Base-by-base conservation (phyloP, 2,329 filamentous ascomycete species). In the Capronia epimyces region DNA sequence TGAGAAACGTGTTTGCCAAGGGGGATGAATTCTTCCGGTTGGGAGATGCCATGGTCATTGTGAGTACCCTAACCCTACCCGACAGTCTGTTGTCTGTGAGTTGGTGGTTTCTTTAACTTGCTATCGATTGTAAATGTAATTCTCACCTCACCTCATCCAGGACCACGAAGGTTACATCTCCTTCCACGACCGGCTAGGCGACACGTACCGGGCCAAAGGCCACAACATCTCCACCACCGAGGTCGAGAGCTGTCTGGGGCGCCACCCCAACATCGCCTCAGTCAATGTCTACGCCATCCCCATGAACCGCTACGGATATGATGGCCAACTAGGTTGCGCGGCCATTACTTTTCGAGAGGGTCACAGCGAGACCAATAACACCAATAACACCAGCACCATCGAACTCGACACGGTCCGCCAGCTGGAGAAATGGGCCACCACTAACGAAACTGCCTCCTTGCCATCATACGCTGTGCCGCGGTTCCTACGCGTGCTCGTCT, bases 1-100 rank as follows among this genome's bases (percentile, higher is more conserved):
- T 93, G 53, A 78, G 84, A 5, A 73, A 84, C 61, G 86, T 93
- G 2, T 79, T 93, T 55, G 71, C 69, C 50, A 84, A 83, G 62
- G 88, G 85, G 10, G 89, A 95, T 62, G 84, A 80, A 0, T 95
- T 82, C 75, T 93, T 89, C 74, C 80, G 87, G 24, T 85, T 87
- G 0, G 89, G 89, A n/a, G 89, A 95, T 62, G 76, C 93, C 15
- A 71, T 93, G 29, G 76, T 49, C 32, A 56, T 53, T 9, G 54
- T 56, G 48, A 56, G 54, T 51, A 15, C 22, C 13, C n/a, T 3
- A 16, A 13, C 29, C 25, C 5, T 34, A 27, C 20, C 22, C n/a
- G 10, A n/a, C n/a, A n/a, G n/a, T n/a, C n/a, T n/a, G n/a, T n/a
- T n/a, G n/a, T n/a, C n/a, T n/a, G n/a, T n/a, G n/a, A n/a, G n/a